These are phyloP conservation scores for Xylaria intraflava DNA, from an alignment of 495 filamentous ascomycete species.

Conservation along the genomic window DNA sequence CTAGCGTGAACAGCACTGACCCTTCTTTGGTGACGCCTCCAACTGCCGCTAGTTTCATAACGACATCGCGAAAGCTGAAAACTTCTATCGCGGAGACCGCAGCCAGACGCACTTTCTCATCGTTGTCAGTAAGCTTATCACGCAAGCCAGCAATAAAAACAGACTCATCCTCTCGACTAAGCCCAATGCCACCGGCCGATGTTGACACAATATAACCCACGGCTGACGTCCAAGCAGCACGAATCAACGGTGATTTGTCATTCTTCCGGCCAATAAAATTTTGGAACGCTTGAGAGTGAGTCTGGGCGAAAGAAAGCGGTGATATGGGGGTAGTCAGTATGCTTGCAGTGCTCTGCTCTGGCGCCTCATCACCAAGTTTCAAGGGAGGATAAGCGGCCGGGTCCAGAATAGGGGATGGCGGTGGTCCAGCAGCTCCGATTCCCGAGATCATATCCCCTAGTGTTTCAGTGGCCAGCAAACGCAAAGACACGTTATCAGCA, in stretches of 20 bases:
- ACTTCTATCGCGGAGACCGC: slow-evolving; percentile 74
- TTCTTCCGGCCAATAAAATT: slow-evolving; percentile 75
- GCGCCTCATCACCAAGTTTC: slow-evolving; percentile 53
- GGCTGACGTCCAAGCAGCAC: slow-evolving; percentile 76
- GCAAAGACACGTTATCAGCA: slow-evolving; percentile 79
- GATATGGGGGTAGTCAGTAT: slow-evolving; percentile 72
- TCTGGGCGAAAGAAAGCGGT: slow-evolving; percentile 75
- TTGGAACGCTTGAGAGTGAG: slow-evolving; percentile 68
- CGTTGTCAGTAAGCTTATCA: slow-evolving; percentile 75
- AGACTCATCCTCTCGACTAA: slow-evolving; percentile 70
- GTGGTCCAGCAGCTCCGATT: slow-evolving; percentile 82
- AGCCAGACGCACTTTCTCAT: slow-evolving; percentile 84
- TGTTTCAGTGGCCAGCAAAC: slow-evolving; percentile 83
- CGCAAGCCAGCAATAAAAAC: slow-evolving; percentile 64
- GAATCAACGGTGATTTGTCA: slow-evolving; percentile 74
- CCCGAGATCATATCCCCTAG: slow-evolving; percentile 90
- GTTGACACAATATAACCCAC: slow-evolving; percentile 76
- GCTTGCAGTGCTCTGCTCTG: slow-evolving; percentile 43
- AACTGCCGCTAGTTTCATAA: slow-evolving; percentile 67
- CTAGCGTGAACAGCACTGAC: slow-evolving; percentile 69
- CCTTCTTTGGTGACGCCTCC: slow-evolving; percentile 64
- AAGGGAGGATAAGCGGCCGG: slow-evolving; percentile 73
- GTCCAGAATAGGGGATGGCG: slow-evolving; percentile 64
- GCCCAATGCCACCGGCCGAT: slow-evolving; percentile 77
- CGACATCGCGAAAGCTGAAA: slow-evolving; percentile 69